A percentile compares a stretch with the other conserved stretches of the same genome.
These are phyloP conservation scores for Exophiala sp. DNA, from an alignment of 2,329 filamentous ascomycete genomes.

Conservation along the genomic window DNA sequence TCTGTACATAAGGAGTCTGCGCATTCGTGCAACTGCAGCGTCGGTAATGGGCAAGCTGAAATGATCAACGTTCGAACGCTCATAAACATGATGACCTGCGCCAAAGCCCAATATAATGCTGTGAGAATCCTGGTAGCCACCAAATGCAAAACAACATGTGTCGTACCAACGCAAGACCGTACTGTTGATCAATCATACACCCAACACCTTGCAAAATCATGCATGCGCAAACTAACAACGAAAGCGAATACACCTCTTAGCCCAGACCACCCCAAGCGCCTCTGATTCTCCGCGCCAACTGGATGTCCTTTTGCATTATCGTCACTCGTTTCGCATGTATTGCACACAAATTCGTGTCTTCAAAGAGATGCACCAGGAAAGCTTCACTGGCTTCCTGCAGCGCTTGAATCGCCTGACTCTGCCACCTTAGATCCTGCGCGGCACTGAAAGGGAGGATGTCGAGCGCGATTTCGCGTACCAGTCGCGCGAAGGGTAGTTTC, in stretches of 20 bases:
- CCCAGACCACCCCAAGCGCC: conserved; percentile 66
- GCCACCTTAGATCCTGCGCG: conserved; percentile 79
- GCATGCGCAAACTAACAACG: background rate
- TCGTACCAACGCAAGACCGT: background rate
- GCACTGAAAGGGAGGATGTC: conserved; percentile 55
- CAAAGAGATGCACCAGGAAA: conserved; percentile 93
- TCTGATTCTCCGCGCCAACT: conserved; percentile 77
- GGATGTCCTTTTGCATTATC: conserved; percentile 97
- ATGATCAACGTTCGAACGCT: too few relatives aligned
- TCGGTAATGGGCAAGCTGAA: too few relatives aligned
- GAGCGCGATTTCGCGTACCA: conserved; percentile 54
- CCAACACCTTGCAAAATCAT: conserved; percentile 3
- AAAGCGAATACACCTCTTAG: conserved; percentile 46
- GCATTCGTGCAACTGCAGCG: too few relatives aligned
- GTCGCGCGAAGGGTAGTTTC: conserved; percentile 50
- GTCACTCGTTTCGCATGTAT: conserved; percentile 96
- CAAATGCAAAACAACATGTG: too few relatives aligned
- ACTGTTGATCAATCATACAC: background rate
- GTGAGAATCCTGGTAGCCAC: too few relatives aligned
- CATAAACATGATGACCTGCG: too few relatives aligned
- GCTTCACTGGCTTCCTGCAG: conserved; percentile 95
- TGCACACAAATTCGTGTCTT: conserved; percentile 92
- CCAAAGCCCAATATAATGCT: too few relatives aligned
- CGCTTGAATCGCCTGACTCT: conserved; percentile 89
- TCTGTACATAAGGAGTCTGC: too few relatives aligned